Base-by-base conservation (phyloP, 805 yeast genomes). In the Alloascoidea africana region DNA sequence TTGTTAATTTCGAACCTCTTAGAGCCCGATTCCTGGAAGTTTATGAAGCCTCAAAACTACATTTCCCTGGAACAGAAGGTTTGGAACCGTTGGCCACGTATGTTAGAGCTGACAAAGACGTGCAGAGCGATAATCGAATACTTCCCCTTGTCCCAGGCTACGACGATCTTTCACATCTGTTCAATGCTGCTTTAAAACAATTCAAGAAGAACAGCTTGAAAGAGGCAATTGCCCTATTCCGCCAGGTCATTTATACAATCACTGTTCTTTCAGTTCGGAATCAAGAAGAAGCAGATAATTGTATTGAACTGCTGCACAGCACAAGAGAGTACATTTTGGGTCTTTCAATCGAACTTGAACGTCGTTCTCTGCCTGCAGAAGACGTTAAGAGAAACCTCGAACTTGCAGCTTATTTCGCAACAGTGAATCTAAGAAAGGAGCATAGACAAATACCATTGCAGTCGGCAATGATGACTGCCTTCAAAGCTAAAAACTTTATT, bases 381-480 rank as follows among this genome's bases (percentile, higher is more conserved):
- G 68, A 69, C 18, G 65, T 80, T 39, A 80, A 85, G 58, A 80
- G 97, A 44, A 87, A 85, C 57, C 67, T 91, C 52, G 97, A 91
- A 58, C 65, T 91, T 46, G 97, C 98, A 4, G 93, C 97, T 1
- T 89, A 89, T 60, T 93, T 91, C 65, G 85, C 98, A 11, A 76
- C 73, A 53, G 78, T 87, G 17, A 72, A 80, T 45, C 68, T 91
- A 48, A 84, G 80, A 45, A 76, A 82, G 27, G 78, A 80, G 4
- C 98, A 91, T 58, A 73, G 80, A 42, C 73, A 79, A 38, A 79
- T 85, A 52, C 95, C 97, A 8, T 66, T 86, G 49, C 93, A 85
- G 56, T 95, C 86, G 40, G 98, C 99, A 32, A 82, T 89, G 91
- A 76, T 81, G 34, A 94, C 84, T 63, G 74, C 91, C 32, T 86